Base-by-base conservation (phyloP, 257 asterid species). In the Cinchona pubescens region DNA sequence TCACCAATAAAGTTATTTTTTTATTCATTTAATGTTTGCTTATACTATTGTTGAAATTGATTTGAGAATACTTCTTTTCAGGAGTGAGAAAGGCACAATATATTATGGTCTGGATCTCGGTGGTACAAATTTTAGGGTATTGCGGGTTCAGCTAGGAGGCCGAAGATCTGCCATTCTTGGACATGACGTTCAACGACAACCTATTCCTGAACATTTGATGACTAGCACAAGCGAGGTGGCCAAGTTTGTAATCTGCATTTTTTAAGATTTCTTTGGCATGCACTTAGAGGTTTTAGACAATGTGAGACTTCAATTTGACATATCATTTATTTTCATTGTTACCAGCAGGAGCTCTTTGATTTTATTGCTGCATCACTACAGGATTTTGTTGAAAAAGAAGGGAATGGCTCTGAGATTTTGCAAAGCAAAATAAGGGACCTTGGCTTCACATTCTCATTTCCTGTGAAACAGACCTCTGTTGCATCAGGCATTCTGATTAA, bases 371-470 rank as follows among this genome's bases (percentile, higher is more conserved):
- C 88, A 66, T 79, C 89, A 11, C 67, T 93, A 48, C 85, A 85
- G 82, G 82, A 87, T 42, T 87, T 91, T 77, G 86, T 83, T 76
- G 96, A 82, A 69, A 85, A 75, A 80, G 95, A 87, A 69, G 92
- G 76, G 65, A 74, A 75, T 69, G 81, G 23, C 45, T 65, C 82
- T 1, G 88, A 82, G 59, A 68, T 62, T 77, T 80, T 86, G 19
- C 82, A 76, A 74, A 66, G 65, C 67, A 84, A 71, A 78, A 80
- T 72, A 71, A 83, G 82, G 80, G 92, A 83, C 45, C 90, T 93
- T 34, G 98, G 98, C 75, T 91, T 93, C 89, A 93, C 98, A 70
- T 91, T 93, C 75, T 91, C 97, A 3, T 93, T 90, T 81, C 98
- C 98, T 2, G 87, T 93, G 80, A 91, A 80, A 76, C 97, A 91